A percentile compares a stretch with the other conserved stretches of the same genome.
These are phyloP conservation scores for Sclerotinia subarctica DNA, from an alignment of 2,329 filamentous ascomycete species.

Conservation along the genomic window DNA sequence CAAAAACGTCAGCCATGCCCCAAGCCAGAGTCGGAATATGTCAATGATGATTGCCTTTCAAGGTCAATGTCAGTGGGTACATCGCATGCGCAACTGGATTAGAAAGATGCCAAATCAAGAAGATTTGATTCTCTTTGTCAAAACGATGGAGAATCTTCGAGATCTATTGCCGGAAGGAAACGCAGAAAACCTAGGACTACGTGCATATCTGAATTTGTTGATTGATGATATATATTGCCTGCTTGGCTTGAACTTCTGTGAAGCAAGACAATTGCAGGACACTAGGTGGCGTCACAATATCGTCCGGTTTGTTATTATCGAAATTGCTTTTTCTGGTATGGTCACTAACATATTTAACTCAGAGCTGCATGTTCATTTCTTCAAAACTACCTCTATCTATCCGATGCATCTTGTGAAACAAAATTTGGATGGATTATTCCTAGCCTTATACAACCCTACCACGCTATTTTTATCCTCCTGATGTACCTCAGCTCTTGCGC, in stretches of 20 bases:
- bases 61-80: neutral
- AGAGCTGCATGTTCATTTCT: constrained; percentile 20
- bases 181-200: neutral
- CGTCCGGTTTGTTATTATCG: neutral
- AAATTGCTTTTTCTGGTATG: neutral
- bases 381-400: constrained; percentile 5
- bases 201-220: neutral
- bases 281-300: neutral
- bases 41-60: neutral
- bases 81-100: neutral
- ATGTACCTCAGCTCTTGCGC: constrained; percentile 20
- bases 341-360: neutral
- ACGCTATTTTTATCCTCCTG: constrained; percentile 21
- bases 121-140: neutral
- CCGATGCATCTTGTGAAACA: neutral
- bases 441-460: constrained; percentile 18
- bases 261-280: neutral
- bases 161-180: neutral
- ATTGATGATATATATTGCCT: neutral
- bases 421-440: constrained; percentile 8
- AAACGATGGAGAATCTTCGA: neutral
- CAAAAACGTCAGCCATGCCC: neutral
- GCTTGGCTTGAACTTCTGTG: neutral
- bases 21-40: neutral
- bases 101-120: neutral